Evolutionary conservation across 108 stramenopile species (phyloP).

Genomic region (Nitzschia sp.): DNA sequence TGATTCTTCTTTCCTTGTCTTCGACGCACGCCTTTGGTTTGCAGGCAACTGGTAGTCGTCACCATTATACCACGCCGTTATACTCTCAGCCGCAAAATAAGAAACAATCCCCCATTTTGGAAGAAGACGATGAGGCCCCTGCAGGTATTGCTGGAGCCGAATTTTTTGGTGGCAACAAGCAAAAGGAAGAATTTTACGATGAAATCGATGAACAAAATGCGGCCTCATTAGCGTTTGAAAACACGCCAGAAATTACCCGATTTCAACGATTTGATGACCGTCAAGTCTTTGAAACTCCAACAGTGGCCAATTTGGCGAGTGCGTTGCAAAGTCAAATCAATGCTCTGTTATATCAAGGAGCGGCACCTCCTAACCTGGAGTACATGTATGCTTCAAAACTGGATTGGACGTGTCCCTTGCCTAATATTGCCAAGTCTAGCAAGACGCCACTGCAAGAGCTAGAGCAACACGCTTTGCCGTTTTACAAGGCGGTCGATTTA

Average conservation of each 20-base stretch:
- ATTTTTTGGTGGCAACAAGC: constrained; percentile 73
- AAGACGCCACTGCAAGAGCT: constrained; percentile 64
- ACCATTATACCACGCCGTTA: too few species aligned
- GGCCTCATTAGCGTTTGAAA: constrained; percentile 2
- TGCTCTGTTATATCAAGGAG: constrained; percentile 30
- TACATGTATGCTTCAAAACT: constrained; percentile 33
- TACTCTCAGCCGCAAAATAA: too few species aligned
- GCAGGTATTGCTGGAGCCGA: constrained; percentile 49
- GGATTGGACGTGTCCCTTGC: constrained; percentile 62
- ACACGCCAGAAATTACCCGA: not conserved
- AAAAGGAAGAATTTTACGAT: constrained; percentile 80
- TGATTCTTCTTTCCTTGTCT: too few species aligned
- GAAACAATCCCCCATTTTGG: constrained; percentile 1
- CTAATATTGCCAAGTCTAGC: not conserved
- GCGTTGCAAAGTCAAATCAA: constrained; percentile 69
- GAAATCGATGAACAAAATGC: constrained; percentile 60
- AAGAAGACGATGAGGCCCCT: constrained; percentile 24
- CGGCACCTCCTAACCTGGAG: constrained; percentile 12
- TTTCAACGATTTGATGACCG: constrained; percentile 3
- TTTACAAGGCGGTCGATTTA: constrained; percentile 71
- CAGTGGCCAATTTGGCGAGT: constrained; percentile 43
- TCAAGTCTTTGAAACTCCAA: not conserved
- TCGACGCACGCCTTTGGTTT: too few species aligned
- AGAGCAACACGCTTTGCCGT: constrained; percentile 46
- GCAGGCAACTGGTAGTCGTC: too few species aligned